Base-by-base conservation (phyloP, 2,329 filamentous ascomycete genomes). In the Colletotrichum higginsianum region DNA sequence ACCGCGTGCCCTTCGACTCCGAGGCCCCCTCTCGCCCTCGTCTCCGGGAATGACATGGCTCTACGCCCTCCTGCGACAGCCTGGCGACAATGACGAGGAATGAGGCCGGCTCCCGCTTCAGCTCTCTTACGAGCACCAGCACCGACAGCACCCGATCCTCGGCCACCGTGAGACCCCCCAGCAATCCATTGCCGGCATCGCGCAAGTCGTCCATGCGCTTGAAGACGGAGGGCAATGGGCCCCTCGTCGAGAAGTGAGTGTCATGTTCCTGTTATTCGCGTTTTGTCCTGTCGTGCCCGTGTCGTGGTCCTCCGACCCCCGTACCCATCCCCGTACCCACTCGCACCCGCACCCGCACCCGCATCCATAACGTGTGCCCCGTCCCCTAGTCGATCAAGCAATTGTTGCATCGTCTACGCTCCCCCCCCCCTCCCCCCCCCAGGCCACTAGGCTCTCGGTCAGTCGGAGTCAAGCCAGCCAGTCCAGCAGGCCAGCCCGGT, bases 141-240 rank as follows among this genome's bases (percentile, higher is more conserved):
- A 89, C 88, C 78, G 88, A 90, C 77, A 93, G 91, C 84, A 89
- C 88, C 82, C 88, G 88, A 77, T 93, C 91, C 73, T 88, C 86
- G 78, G 88, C 90, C 78, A 94, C 92, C 49, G 84, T 91, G 75
- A 90, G 86, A 81, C 86, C 86, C 67, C 82, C 81, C 61, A 78
- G 77, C 67, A 76, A 79, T 71, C 79, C 75, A 71, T 77, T 79
- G 66, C 77, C 79, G 42, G 77, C 79, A 47, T 79, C 83, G 58
- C 74, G 76, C 78, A 47, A 78, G 70, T 23, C 74, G 40, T 77
- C 76, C n/a, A 77, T 77, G 74, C 77, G 77, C 67, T 73, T 81
- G 61, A 78, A 76, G 74, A 78, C 75, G 60, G 86, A 88, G 78
- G 87, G 88, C 76, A 82, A 82, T 78, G 82, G 79, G 72, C 79